These are phyloP conservation scores for Mallotus nudiflorus DNA, from an alignment of 345 rosid genomes.

Conservation along the genomic window DNA sequence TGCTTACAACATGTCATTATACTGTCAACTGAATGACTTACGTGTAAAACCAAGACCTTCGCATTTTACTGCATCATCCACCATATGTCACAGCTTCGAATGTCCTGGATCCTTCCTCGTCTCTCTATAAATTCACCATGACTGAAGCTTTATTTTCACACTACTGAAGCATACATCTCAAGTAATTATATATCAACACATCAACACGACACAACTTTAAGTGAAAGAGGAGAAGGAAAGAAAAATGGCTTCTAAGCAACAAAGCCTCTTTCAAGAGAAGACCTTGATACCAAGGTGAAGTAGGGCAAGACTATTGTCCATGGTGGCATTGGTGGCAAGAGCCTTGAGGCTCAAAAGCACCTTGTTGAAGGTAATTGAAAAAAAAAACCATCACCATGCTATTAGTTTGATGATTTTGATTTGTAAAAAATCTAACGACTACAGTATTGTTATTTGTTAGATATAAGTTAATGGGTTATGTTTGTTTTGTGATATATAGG, in stretches of 20 bases:
- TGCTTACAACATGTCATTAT: no score
- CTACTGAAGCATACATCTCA: neutral
- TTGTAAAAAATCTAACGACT: no score
- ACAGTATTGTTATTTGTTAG: no score
- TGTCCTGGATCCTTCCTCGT: no score
- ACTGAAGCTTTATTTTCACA: neutral
- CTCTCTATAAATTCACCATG: neutral
- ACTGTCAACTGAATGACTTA: neutral
- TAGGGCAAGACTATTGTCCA: slow-evolving; percentile 76
- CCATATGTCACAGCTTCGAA: neutral
- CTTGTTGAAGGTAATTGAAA: slow-evolving; percentile 88
- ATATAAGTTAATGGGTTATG: no score
- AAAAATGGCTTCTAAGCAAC: slow-evolving; percentile 50
- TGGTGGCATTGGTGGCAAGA: slow-evolving; percentile 86
- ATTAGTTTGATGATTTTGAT: no score
- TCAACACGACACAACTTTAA: no score
- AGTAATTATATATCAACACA: no score
- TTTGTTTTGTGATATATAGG: slow-evolving; percentile 17
- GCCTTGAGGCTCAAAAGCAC: slow-evolving; percentile 86
- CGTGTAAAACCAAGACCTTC: neutral
- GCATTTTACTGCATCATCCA: slow-evolving; percentile 2
- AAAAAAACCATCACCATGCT: no score
- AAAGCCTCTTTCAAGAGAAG: slow-evolving; percentile 38
- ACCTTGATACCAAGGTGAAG: slow-evolving; percentile 68
- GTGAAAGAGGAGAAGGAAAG: neutral